phyloP scores from a whole-genome alignment of 1,284 basidiomycete species.

The Papiliotrema laurentii region DNA sequence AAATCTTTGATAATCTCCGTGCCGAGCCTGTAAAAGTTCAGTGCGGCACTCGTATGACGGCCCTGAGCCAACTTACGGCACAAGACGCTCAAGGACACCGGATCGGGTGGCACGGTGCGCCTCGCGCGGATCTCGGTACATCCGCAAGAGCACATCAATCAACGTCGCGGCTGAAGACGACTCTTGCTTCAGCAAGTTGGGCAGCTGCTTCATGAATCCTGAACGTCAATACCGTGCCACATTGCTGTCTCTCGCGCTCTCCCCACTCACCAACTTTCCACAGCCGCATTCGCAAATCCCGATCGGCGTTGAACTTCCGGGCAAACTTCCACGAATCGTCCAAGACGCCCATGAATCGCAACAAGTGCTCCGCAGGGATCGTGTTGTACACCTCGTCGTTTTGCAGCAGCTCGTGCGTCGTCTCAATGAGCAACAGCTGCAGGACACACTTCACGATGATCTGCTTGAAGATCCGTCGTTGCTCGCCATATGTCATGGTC shows the following conservation, averaged over 20 bases:
- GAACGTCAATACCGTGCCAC: constrained; percentile 3
- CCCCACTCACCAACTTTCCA: constrained; percentile 93
- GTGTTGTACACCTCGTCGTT: constrained; percentile 88
- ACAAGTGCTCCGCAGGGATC: constrained; percentile 88
- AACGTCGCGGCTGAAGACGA: constrained; percentile 93
- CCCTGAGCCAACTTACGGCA: constrained; percentile 65
- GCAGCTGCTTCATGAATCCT: constrained; percentile 99
- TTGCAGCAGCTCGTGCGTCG: constrained; percentile 89
- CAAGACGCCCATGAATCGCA: constrained; percentile 88
- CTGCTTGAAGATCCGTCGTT: constrained; percentile 92
- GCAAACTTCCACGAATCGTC: constrained; percentile 98
- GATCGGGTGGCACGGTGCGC: constrained; percentile 76
- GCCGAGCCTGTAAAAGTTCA: constrained; percentile 61
- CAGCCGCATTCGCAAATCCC: constrained; percentile 88
- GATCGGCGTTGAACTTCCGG: constrained; percentile 95
- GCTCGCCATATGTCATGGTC: constrained; percentile 53
- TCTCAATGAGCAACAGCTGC: constrained; percentile 94
- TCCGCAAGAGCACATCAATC: constrained; percentile 82
- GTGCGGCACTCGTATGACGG: constrained; percentile 1
- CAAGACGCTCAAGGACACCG: constrained; percentile 79
- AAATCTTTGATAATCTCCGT: constrained; percentile 87
- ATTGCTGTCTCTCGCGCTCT: not conserved
- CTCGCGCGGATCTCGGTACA: constrained; percentile 88
- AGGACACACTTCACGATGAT: constrained; percentile 99
- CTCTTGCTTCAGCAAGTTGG: constrained; percentile 97